Conservation (phyloP, 192 early-diverging fungal species). For the Podochytrium sp. region DNA sequence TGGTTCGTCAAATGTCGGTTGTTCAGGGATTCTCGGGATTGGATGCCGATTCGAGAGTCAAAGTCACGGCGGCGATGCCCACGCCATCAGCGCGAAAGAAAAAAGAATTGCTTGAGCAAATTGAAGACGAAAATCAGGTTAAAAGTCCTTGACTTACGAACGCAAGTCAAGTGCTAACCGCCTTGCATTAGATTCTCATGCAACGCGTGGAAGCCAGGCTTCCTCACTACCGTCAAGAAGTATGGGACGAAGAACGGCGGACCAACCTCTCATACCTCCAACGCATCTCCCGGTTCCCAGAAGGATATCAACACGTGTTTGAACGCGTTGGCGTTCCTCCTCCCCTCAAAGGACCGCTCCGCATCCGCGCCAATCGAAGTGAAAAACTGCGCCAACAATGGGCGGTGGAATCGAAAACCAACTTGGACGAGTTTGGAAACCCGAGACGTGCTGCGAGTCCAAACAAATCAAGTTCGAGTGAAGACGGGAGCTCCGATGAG, state of each 20-base stretch:
- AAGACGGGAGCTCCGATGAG: neutral
- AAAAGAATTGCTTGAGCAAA: slow-evolving; percentile 31
- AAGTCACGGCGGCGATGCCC: slow-evolving; percentile 33
- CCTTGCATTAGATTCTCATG: slow-evolving; percentile 33
- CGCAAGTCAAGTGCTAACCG: too few relatives aligned
- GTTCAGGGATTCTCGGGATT: slow-evolving; percentile 43
- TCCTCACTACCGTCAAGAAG: slow-evolving; percentile 45
- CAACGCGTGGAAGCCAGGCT: slow-evolving; percentile 38
- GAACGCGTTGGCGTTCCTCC: slow-evolving; percentile 37
- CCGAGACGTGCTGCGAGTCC: slow-evolving; percentile 6
- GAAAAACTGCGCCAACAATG: slow-evolving; percentile 26
- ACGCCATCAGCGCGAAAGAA: slow-evolving; percentile 34
- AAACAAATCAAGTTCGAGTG: neutral
- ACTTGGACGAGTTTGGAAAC: slow-evolving; percentile 17
- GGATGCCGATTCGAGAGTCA: slow-evolving; percentile 30
- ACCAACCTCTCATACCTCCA: slow-evolving; percentile 46
- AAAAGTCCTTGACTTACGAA: neutral
- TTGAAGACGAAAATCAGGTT: slow-evolving; percentile 51
- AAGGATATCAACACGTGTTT: slow-evolving; percentile 40
- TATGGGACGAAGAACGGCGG: slow-evolving; percentile 50
- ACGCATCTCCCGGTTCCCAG: slow-evolving; percentile 46
- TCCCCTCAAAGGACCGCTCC: slow-evolving; percentile 25
- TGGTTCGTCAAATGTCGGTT: slow-evolving; percentile 44
- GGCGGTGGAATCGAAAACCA: slow-evolving; percentile 5
- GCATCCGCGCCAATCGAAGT: slow-evolving; percentile 14